Base-by-base conservation (phyloP, 1,284 basidiomycete species). In the Cystobasidium sp. region DNA sequence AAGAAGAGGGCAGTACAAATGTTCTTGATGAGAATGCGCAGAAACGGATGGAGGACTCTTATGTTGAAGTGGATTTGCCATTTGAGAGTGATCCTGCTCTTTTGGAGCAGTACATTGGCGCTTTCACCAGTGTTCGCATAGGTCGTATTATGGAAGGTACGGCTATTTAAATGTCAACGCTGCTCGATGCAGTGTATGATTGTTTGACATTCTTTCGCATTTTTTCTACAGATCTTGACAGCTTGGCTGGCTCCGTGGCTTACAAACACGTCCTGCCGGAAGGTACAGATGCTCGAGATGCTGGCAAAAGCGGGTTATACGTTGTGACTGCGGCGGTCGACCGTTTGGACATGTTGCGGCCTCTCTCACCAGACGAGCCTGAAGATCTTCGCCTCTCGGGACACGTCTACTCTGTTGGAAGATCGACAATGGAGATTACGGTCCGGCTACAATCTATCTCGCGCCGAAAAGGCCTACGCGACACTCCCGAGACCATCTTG, bases 261-360 rank as follows among this genome's bases (percentile, higher is more conserved):
- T 83, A 83, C 70, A 76, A 78, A 20, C 80, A 83, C 62, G 82
- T 82, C 6, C 77, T 83, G 6, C 82, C 82, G 9, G 78, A 79
- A n/a, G 78, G 78, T n/a, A 62, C 62, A 1, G 37, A 62, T 55
- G 75, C 80, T 8, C 49, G 74, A 10, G 78, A 79, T 9, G 79
- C 79, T 9, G 77, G 78, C 8, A 74, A 55, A 14, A 77, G 78
- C 24, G 80, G 80, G 16, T 76, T 83, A 64, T 83, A 82, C 78
- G 79, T 83, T 53, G 83, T 83, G 46, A 83, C 83, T 0, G 83
- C 83, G 24, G 80, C 82, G 0, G 83, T 83, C 0, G 82, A 83
- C 72, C 77, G 82, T n/a, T 67, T 81, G 7, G 79, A 80, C 71
- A 59, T 79, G 22, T 68, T 73, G 63, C 81, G 66, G 64, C 78